Evolutionary conservation across 192 early-diverging fungal genomes (phyloP).

Genomic region (Backusella australiensis): DNA sequence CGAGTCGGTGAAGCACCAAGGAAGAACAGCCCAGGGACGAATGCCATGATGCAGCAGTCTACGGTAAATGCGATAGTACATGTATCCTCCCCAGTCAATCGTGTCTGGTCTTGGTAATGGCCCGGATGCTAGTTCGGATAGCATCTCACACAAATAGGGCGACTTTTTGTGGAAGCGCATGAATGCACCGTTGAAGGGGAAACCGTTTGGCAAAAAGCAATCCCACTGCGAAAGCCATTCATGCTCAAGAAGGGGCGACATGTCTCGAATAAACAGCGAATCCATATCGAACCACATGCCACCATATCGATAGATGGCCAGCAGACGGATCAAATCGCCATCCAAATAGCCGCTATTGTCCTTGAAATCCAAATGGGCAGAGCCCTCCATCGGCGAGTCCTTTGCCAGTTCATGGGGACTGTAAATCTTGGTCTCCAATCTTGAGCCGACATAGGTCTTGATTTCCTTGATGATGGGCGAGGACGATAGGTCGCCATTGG

Average conservation of each 20-base stretch:
- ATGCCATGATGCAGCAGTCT: constrained; percentile 36
- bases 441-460: constrained; percentile 16
- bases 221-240: constrained; percentile 49
- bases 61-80: constrained; percentile 41
- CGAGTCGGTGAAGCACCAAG: constrained; percentile 48
- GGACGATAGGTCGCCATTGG: constrained; percentile 35
- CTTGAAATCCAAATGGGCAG: constrained; percentile 30
- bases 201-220: constrained; percentile 41
- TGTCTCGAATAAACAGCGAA: constrained; percentile 41
- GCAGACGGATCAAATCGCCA: constrained; percentile 40
- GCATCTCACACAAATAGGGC: constrained; percentile 45
- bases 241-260: constrained; percentile 37
- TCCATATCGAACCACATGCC: constrained; percentile 55
- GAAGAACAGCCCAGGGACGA: constrained; percentile 36
- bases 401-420: constrained; percentile 25
- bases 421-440: constrained; percentile 24
- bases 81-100: constrained; percentile 41
- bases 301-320: constrained; percentile 42
- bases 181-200: constrained; percentile 44
- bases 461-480: constrained; percentile 27
- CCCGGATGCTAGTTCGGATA: constrained; percentile 37
- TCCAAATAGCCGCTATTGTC: constrained; percentile 42
- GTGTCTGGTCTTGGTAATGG: constrained; percentile 33
- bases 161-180: constrained; percentile 43
- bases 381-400: constrained; percentile 36